A percentile compares a stretch with the other conserved stretches of the same genome.
phyloP scores from a whole-genome alignment of 2,329 filamentous ascomycete species.

The Lachnellula occidentalis region DNA sequence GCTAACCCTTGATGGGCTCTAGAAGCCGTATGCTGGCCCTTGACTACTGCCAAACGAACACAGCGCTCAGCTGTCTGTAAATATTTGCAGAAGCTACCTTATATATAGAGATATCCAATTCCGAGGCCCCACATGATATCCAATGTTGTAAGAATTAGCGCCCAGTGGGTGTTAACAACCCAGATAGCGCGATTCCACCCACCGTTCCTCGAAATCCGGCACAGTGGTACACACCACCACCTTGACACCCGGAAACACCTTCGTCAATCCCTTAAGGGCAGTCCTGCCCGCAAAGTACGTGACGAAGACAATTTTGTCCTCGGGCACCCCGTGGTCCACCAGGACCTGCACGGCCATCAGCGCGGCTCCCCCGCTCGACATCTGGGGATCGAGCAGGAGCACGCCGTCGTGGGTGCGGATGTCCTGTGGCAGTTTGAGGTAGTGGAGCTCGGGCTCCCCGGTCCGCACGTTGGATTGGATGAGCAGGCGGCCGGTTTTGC shows the following conservation, averaged over 20 bases:
- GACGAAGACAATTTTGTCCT: constrained; percentile 83
- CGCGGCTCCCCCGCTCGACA: constrained; percentile 79
- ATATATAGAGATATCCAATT: too few relatives aligned
- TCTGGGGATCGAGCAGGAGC: constrained; percentile 85
- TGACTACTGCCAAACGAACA: too few relatives aligned
- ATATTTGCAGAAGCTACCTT: too few relatives aligned
- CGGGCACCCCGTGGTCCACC: constrained; percentile 83
- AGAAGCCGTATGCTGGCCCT: too few relatives aligned
- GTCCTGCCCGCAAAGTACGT: constrained; percentile 85
- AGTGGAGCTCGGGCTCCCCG: constrained; percentile 90
- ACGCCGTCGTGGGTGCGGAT: constrained; percentile 74
- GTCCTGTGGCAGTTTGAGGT: constrained; percentile 70
- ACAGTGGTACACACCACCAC: constrained; percentile 82
- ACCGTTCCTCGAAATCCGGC: constrained; percentile 76
- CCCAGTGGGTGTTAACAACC: constrained; percentile 55
- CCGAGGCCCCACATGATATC: too few relatives aligned
- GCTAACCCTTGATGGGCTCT: too few relatives aligned
- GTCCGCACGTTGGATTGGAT: constrained; percentile 84
- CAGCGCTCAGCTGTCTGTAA: too few relatives aligned
- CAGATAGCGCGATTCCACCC: constrained; percentile 87
- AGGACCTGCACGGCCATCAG: constrained; percentile 97
- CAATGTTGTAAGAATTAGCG: too few relatives aligned
- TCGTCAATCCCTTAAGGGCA: constrained; percentile 77
- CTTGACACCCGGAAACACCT: constrained; percentile 81
- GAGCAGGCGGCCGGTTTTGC: constrained; percentile 78